A percentile compares a stretch with the other conserved stretches of the same genome.
These are phyloP conservation scores for Penicillium salamii DNA, from an alignment of 495 filamentous ascomycete species.

Conservation along the genomic window DNA sequence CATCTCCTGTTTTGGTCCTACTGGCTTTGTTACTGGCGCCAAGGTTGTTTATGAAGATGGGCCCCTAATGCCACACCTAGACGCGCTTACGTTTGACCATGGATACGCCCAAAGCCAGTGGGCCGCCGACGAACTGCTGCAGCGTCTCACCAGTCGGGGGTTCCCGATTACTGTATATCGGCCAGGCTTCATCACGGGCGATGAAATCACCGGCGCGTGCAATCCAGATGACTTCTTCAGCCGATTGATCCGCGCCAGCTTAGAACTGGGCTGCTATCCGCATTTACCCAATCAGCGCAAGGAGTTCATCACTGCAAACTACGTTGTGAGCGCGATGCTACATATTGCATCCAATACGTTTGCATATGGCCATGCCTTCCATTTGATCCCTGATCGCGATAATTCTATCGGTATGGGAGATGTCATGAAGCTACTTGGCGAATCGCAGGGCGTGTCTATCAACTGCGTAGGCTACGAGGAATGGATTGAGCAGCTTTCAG, in stretches of 20 bases:
- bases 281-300: constrained; percentile 9
- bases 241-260: constrained; percentile 18
- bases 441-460: constrained; percentile 9
- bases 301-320: constrained; percentile 20
- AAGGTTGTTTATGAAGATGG: constrained; percentile 12
- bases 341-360: constrained; percentile 13
- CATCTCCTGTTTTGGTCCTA: constrained; percentile 10
- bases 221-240: constrained; percentile 27
- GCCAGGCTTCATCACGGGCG: constrained; percentile 21
- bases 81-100: constrained; percentile 10
- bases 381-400: not conserved
- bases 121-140: constrained; percentile 20
- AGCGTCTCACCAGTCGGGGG: constrained; percentile 9
- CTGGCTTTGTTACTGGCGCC: constrained; percentile 5
- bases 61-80: constrained; percentile 2
- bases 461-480: constrained; percentile 8
- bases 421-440: constrained; percentile 1
- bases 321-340: constrained; percentile 12
- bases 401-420: constrained; percentile 8
- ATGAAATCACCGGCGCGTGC: constrained; percentile 11
- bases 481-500: constrained; percentile 5
- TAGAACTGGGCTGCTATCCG: constrained; percentile 16
- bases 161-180: constrained; percentile 22
- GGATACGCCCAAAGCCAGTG: constrained; percentile 25
- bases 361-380: constrained; percentile 6